These are phyloP conservation scores for Chenopodium suecicum DNA, from an alignment of 148 eudicot genomes.

Conservation along the genomic window DNA sequence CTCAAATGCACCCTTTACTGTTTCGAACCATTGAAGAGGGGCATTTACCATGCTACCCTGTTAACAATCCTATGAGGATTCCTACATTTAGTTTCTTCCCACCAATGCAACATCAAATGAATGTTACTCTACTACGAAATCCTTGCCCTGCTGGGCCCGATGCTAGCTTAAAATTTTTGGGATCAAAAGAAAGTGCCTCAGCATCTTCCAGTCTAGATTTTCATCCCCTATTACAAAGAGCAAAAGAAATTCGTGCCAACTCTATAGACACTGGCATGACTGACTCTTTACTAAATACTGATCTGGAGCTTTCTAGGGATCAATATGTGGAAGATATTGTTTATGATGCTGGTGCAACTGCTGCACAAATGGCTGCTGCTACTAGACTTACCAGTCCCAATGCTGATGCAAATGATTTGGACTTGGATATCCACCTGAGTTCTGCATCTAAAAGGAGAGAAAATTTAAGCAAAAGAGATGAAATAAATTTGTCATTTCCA, in stretches of 20 bases:
- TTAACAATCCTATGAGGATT: slow-evolving; percentile 36
- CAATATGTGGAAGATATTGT: slow-evolving; percentile 25
- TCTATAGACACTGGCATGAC: slow-evolving; percentile 27
- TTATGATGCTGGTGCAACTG: slow-evolving; percentile 30
- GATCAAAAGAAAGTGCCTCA: slow-evolving; percentile 33
- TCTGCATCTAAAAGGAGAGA: slow-evolving; percentile 46
- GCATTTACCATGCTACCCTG: slow-evolving; percentile 49
- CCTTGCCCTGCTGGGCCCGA: slow-evolving; percentile 35
- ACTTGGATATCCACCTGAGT: slow-evolving; percentile 76
- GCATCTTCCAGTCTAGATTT: slow-evolving; percentile 59
- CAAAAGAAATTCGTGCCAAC: slow-evolving; percentile 31
- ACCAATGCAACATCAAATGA: slow-evolving; percentile 54
- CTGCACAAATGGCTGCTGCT: slow-evolving; percentile 29
- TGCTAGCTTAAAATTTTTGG: slow-evolving; percentile 37
- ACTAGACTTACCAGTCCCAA: slow-evolving; percentile 32
- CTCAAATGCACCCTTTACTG: slow-evolving; percentile 88
- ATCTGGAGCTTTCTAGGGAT: slow-evolving; percentile 44
- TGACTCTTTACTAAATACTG: slow-evolving; percentile 30
- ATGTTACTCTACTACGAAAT: slow-evolving; percentile 48
- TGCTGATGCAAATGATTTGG: slow-evolving; percentile 51
- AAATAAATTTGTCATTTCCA: slow-evolving; percentile 16
- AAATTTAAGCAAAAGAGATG: slow-evolving; percentile 26
- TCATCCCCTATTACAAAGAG: slow-evolving; percentile 84
- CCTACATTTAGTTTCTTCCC: slow-evolving; percentile 71
- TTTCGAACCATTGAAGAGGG: slow-evolving; percentile 67